A percentile compares a stretch with the other conserved stretches of the same genome.
Evolutionary conservation across 352 stramenopile genomes (phyloP).

Genomic region (Phytopythium mirpurense): DNA sequence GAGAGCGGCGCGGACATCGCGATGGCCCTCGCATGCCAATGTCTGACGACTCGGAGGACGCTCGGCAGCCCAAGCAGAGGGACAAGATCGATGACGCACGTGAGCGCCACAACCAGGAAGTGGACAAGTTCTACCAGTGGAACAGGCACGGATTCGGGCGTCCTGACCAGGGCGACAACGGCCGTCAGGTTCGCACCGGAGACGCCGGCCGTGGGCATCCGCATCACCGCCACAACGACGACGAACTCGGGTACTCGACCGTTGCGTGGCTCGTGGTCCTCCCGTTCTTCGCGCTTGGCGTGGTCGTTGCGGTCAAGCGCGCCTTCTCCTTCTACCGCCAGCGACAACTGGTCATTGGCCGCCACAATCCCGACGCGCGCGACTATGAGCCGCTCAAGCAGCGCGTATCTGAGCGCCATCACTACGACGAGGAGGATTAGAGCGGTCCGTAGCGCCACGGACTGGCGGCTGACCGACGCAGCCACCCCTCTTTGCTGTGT

Average conservation of each 20-base stretch:
- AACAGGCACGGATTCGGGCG: conserved; percentile 5
- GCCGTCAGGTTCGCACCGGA: background rate
- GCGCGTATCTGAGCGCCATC: background rate
- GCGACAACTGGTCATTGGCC: background rate
- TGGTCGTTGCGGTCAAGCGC: conserved; percentile 1
- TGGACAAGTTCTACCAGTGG: too few species aligned
- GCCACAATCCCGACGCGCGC: background rate
- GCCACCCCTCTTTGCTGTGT: too few species aligned
- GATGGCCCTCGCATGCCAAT: background rate
- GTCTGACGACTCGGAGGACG: background rate
- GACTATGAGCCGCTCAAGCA: conserved; percentile 4
- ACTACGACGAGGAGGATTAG: background rate
- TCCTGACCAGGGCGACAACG: background rate
- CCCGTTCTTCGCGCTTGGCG: conserved; percentile 5
- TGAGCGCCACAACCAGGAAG: too few species aligned
- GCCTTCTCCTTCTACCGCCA: conserved; percentile 1
- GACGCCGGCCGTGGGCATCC: background rate
- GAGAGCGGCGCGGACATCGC: background rate
- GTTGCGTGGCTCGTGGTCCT: conserved; percentile 1
- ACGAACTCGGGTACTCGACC: background rate
- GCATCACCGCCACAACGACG: conserved; percentile 2
- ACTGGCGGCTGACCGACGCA: too few species aligned
- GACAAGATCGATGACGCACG: too few species aligned
- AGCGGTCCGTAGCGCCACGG: too few species aligned
- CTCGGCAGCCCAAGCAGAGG: background rate